Evolutionary conservation across 805 yeast genomes (phyloP), one percentile per base, ranked within the genome.

Genomic region (Metschnikowia arizonensis): DNA sequence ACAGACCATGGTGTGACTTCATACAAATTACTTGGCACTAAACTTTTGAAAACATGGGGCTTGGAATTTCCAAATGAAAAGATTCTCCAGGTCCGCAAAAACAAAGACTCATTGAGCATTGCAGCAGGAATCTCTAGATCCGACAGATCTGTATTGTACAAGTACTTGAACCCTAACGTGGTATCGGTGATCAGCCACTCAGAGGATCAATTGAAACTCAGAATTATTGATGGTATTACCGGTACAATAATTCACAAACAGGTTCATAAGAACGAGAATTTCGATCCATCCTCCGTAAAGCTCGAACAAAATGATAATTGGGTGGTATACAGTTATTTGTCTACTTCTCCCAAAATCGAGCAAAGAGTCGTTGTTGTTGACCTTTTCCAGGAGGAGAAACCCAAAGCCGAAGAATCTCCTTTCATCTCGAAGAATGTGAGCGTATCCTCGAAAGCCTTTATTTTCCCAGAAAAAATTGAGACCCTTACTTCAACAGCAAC

Each of bases 261-360:
- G 24, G 44, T 31, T 9, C 65, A 62, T 18, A 59, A 64, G 3
- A 73, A 70, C 5, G 70, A 69, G 21, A 58, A 72, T 8, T 59
- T 73, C 3, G 70, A 70, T 9, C 62, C 63, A 8, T 64, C 41
- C 1, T 66, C 75, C 1, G 60, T 88, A 24, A 65, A 74, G 18
- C 55, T 88, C 23, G 70, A 81, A 1, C 76, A 81, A 62, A 93
- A 88, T 40, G 98, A 91, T 59, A 81, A 90, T 64, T 91, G 93
- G 86, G 68, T 88, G 14, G 73, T 87, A 9, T 83, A 85, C 58
- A 69, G 90, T 0, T 83, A 79, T 55, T 78, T 74, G 57, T 74
- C 82, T 45, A 57, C 59, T 1, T 60, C 60, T 2, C 82, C 83
- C 9, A 60, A 70, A 17, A 76, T 78, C 40, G 74, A 70, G 47